A percentile compares a stretch with the other conserved stretches of the same genome.
Evolutionary conservation across 257 asterid genomes (phyloP).

Genomic region (Salvia rosmarinus): DNA sequence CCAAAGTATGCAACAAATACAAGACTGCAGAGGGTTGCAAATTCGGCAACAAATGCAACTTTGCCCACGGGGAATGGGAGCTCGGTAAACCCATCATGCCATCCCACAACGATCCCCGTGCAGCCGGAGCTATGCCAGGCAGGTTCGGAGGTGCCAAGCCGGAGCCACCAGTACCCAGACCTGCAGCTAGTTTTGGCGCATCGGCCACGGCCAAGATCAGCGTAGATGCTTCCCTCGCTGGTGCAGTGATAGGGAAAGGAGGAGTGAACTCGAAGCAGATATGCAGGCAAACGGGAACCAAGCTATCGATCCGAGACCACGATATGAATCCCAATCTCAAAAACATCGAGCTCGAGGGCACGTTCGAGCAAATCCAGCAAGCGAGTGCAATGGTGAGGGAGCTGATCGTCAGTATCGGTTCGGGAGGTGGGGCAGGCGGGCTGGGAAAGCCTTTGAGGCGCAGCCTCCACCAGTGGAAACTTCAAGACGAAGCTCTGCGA

Average conservation of each 20-base stretch:
- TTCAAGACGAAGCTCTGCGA: slow-evolving; percentile 83
- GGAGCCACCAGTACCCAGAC: slow-evolving; percentile 56
- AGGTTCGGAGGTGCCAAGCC: slow-evolving; percentile 47
- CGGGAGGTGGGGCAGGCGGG: slow-evolving; percentile 48
- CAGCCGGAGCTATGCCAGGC: slow-evolving; percentile 47
- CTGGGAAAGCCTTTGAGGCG: slow-evolving; percentile 39
- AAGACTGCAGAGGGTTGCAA: slow-evolving; percentile 90
- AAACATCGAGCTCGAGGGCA: slow-evolving; percentile 89
- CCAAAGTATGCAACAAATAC: slow-evolving; percentile 76
- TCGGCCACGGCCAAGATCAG: slow-evolving; percentile 86
- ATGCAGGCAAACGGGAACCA: slow-evolving; percentile 80
- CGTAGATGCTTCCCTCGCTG: slow-evolving; percentile 77
- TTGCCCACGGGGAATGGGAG: slow-evolving; percentile 97
- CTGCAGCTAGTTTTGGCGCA: slow-evolving; percentile 71
- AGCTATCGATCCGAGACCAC: slow-evolving; percentile 72
- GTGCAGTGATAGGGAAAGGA: slow-evolving; percentile 90
- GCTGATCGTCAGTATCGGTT: slow-evolving; percentile 57
- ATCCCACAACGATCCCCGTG: slow-evolving; percentile 62
- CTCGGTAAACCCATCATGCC: slow-evolving; percentile 59
- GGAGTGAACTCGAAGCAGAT: slow-evolving; percentile 94
- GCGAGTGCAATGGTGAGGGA: slow-evolving; percentile 85
- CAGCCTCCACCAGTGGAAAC: slow-evolving; percentile 47
- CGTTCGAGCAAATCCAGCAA: slow-evolving; percentile 74
- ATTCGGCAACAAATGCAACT: slow-evolving; percentile 82
- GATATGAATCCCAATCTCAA: slow-evolving; percentile 68